A percentile compares a stretch with the other conserved stretches of the same genome.
These are phyloP conservation scores for Salinomyces thailandicus DNA, from an alignment of 2,329 filamentous ascomycete species.

Conservation along the genomic window DNA sequence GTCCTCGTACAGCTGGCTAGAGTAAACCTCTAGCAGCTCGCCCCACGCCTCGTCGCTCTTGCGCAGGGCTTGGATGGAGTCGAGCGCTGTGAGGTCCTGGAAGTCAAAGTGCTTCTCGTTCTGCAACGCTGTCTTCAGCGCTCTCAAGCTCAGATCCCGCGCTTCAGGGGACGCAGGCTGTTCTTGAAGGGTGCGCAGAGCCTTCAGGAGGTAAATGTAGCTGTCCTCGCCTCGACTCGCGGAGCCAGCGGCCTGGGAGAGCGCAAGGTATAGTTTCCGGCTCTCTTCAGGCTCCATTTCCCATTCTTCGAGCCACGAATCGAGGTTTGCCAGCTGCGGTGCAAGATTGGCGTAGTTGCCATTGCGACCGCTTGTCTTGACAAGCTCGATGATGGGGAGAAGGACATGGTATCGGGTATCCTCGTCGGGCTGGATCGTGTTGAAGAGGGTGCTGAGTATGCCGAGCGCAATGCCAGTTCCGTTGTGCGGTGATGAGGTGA, in stretches of 20 bases:
- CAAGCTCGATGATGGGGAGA: constrained; percentile 73
- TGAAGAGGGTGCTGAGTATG: constrained; percentile 91
- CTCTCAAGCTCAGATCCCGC: constrained; percentile 50
- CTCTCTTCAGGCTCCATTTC: constrained; percentile 69
- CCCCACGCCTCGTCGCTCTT: constrained; percentile 77
- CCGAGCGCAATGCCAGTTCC: constrained; percentile 78
- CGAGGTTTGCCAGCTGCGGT: constrained; percentile 71
- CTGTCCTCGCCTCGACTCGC: constrained; percentile 65
- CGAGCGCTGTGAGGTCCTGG: constrained; percentile 58
- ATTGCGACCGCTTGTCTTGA: constrained; percentile 44
- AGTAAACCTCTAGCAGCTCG: constrained; percentile 90
- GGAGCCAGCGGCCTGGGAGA: constrained; percentile 71
- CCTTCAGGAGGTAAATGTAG: constrained; percentile 63
- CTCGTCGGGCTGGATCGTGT: constrained; percentile 68
- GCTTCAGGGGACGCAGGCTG: constrained; percentile 45
- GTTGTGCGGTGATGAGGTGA: constrained; percentile 76
- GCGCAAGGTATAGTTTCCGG: constrained; percentile 72
- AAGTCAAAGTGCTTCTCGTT: constrained; percentile 61
- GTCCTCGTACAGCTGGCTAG: constrained; percentile 86
- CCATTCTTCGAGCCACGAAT: constrained; percentile 75
- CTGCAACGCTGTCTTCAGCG: constrained; percentile 56
- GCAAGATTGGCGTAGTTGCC: constrained; percentile 67
- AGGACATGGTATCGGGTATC: constrained; percentile 84
- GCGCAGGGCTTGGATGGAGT: constrained; percentile 74
- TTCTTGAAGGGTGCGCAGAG: constrained; percentile 63